Base-by-base conservation (phyloP, 805 yeast genomes). In the Starmerella bombi region DNA sequence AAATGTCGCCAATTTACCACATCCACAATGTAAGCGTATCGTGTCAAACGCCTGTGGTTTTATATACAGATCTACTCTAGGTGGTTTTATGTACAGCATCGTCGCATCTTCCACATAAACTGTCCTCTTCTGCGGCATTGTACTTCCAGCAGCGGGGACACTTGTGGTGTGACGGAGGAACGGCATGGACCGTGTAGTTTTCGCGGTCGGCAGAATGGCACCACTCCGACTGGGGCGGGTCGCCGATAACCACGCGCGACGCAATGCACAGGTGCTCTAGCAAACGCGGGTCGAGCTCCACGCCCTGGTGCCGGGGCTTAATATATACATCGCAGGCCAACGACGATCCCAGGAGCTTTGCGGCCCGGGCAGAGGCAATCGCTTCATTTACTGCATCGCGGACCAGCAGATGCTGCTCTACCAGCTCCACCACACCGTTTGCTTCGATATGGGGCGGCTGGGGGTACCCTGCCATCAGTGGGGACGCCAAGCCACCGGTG, bases 71-170 rank as follows among this genome's bases (percentile, higher is more conserved):
- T n/a, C n/a, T n/a, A n/a, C n/a, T n/a, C n/a, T n/a, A n/a, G n/a
- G n/a, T n/a, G n/a, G n/a, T n/a, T n/a, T n/a, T n/a, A n/a, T n/a
- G n/a, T n/a, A n/a, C n/a, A 1, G 49, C 42, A 16, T 30, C 22
- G 7, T 37, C 65, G 61, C 97, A 88, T 50, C 91, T 70, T 1
- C 40, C 32, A 58, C 98, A 88, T 22, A 85, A 61, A 1, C 57
- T 58, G 9, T 73, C 73, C 27, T 68, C 74, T 0, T 46, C 50
- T 0, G 53, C 59, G 0, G 93, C 64, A 6, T 71, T 72, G 55
- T 62, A 75, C 53, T 82, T 82, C 98, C 98, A 91, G 61, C 98
- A 91, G 56, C 98, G 71, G 5, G 94, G 94, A 57, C 98, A 91
- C 53, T 85, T 85, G 38, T 62, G 61, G 2, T 63, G 54, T 0